Base-by-base conservation (phyloP, 1,284 basidiomycete genomes). In the Papiliotrema laurentii region DNA sequence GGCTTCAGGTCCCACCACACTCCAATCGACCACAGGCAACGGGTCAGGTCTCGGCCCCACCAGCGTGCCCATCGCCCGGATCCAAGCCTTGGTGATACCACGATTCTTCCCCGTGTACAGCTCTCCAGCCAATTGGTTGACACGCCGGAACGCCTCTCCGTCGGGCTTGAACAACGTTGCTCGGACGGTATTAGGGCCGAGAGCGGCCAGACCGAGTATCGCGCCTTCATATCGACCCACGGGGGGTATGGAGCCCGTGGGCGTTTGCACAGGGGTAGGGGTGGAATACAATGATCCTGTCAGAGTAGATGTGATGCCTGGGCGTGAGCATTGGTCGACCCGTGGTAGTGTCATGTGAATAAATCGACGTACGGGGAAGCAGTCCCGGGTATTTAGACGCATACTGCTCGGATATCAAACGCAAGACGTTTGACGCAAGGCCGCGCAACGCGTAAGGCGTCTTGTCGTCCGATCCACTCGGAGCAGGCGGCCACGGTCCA, bases 281-380 rank as follows among this genome's bases (percentile, higher is more conserved):
- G 68, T 53, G 1, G 68, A 64, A 5, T 63, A 42, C 3, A 97
- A 81, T 0, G 91, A 91, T 13, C 92, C 80, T 6, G 93, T 79
- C 5, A 98, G 80, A 0, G 94, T 97, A 64, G 94, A 92, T 74
- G 93, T 87, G 42, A 97, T 86, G 9, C 94, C 85, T 27, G 33
- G 25, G 24, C 9, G 33, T 43, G n/a, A 49, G 37, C 22, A 27
- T 24, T 21, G 13, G 31, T 13, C 5, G 16, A 18, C 30, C 6
- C 16, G 24, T 26, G 38, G 43, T 31, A 4, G 13, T 30, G 22
- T 2, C 16, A 36, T 45, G 9, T 22, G 18, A 9, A 39, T 35
- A 18, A 86, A 5, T 86, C 81, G 89, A 65, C 68, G 56, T 47
- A 69, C 73, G 66, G 16, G 73, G 72, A 39, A 71, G 62, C 14